phyloP scores from a whole-genome alignment of 1,284 basidiomycete species.

The Lentinula novae-zelandiae region DNA sequence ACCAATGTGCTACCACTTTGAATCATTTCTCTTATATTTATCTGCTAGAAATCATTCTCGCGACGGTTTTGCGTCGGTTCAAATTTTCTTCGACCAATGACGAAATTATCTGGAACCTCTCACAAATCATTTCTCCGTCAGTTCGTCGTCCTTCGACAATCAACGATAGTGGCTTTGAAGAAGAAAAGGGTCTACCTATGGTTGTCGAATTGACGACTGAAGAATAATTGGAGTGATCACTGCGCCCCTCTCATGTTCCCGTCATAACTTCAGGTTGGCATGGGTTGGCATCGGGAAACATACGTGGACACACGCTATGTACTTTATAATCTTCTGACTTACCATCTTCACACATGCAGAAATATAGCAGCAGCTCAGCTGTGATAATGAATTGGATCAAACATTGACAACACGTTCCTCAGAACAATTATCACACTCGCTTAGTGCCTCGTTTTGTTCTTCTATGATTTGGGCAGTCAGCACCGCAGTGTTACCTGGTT shows the following conservation, averaged over 20 bases:
- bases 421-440: neutral
- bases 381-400: neutral
- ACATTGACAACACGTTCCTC: neutral
- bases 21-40: neutral
- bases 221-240: neutral
- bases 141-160: conserved; percentile 19
- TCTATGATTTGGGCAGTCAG: neutral
- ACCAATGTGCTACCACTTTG: neutral
- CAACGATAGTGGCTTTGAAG: conserved; percentile 18
- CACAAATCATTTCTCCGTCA: conserved; percentile 39
- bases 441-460: neutral
- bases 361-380: neutral
- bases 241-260: no score
- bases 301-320: neutral
- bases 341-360: neutral
- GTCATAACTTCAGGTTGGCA: neutral
- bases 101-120: conserved; percentile 39
- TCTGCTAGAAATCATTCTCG: conserved; percentile 33
- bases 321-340: neutral
- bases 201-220: conserved; percentile 18
- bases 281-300: neutral
- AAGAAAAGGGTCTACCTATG: conserved; percentile 33
- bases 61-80: conserved; percentile 29
- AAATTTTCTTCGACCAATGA: conserved; percentile 29
- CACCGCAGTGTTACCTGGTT: no score